Base-by-base conservation (phyloP, 768 basidiomycete genomes). In the Amanita inopinata region DNA sequence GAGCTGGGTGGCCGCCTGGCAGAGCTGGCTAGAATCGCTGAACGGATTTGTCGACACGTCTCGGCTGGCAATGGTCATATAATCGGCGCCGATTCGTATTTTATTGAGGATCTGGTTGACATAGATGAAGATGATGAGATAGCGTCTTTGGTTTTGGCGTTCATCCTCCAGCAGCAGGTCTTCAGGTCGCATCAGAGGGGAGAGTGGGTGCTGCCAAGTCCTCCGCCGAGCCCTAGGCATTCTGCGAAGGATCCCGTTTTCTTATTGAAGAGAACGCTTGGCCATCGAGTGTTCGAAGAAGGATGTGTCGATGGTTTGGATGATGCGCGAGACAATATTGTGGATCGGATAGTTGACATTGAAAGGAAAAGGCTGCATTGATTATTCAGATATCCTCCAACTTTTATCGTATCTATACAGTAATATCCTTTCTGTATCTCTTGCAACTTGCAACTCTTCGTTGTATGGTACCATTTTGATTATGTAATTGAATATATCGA, bases 311-410 rank as follows among this genome's bases (percentile, higher is more conserved):
- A 50, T 24, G 56, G 58, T 19, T 56, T 87, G 40, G 85, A 88
- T 56, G 83, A 87, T 46, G 84, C 83, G 35, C 68, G 79, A 44
- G 86, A 88, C 58, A 61, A 69, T n/a, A 78, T 78, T 25, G 82
- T 86, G 35, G 86, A 89, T 61, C 65, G 80, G 66, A 66, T 87
- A 42, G 65, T 70, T 14, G 69, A 67, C 25, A 52, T 58, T 20
- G 69, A 70, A 53, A 58, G 66, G 49, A 55, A 49, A 50, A 56
- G 58, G 46, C 47, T 52, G 23, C 46, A 14, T 18, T 42, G 22
- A 42, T 10, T 33, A 33, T 32, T 30, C 6, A 17, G 15, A 14
- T 31, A 19, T 40, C 20, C 11, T 32, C 19, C 7, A n/a, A 28
- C 22, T 41, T 5, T 22, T 43, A 10, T 43, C 36, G 42, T 20